Evolutionary conservation across 345 rosid genomes (phyloP), one percentile per base, ranked within the genome.

Genomic region (Aquilaria sinensis): DNA sequence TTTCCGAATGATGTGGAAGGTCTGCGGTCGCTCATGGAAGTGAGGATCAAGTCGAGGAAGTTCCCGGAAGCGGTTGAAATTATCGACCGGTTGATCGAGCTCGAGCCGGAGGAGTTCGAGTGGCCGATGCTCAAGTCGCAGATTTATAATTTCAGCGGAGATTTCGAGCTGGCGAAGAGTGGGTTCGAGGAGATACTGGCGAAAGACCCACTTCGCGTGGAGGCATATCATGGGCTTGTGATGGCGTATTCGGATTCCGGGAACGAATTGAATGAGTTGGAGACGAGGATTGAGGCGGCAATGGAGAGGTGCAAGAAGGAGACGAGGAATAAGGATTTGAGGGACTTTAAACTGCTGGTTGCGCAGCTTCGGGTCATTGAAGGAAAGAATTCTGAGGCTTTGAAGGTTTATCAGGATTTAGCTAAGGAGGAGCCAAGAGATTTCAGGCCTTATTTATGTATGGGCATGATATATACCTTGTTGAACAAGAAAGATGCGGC

Each of bases 401-500:
- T 90, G 86, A 83, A 73, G 71, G 79, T 85, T 45, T 87, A 90
- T 30, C 83, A 87, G 59, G 90, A 90, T 77, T 78, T 90, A 34
- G 87, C 78, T 70, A 83, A 79, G 63, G 95, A 90, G 75, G 95
- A 90, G 53, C 97, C 97, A 0, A 78, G 85, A 70, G 97, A 90
- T 75, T 90, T 87, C 52, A 80, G 97, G 79, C 95, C 97, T 4
- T 90, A 90, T 58, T 71, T 87, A 15, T 90, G 95, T 61, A 95
- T 85, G 63, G 95, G 97, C 64, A 87, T 90, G 15, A 79, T 90
- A 60, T 87, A 90, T 57, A 77, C 95, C 4, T 57, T 90, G 67
- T 41, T 87, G 74, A 81, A 79, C 78, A 85, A 79, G 87, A 73
- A 72, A 47, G 90, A 84, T 9, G 87, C 81, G 77, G 97, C 97